Percentiles rank a stretch among this genome's conserved stretches.
Conservation (phyloP, 1,139 yeast species). For the Hyphopichia burtonii region DNA sequence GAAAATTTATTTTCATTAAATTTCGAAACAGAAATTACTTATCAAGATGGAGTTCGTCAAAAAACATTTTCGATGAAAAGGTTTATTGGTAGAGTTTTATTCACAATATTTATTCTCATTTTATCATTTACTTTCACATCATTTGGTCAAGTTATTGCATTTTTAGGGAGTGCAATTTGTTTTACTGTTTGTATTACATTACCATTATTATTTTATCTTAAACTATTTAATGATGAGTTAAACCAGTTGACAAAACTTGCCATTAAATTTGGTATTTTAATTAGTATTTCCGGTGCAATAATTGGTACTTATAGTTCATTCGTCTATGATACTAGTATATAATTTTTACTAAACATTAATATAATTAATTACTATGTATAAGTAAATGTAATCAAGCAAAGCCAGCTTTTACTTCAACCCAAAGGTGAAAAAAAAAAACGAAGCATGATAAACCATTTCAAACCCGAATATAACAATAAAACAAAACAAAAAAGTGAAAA, state of each 20-base stretch:
- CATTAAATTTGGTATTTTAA: conserved; percentile 45
- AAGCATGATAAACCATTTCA: no score
- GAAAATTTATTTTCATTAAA: conserved; percentile 23
- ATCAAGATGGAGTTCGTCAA: conserved; percentile 9
- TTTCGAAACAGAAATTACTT: conserved; percentile 4
- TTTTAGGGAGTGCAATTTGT: conserved; percentile 80
- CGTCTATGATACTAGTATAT: conserved; percentile 12
- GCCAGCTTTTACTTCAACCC: conserved; percentile 1
- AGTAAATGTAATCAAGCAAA: not conserved
- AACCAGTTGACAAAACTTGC: conserved; percentile 31
- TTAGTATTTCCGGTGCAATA: conserved; percentile 48
- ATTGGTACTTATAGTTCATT: conserved; percentile 46
- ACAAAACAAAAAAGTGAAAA: no score
- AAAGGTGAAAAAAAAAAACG: not conserved
- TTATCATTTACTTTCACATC: conserved; percentile 66
- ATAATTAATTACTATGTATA: not conserved
- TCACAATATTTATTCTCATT: conserved; percentile 21
- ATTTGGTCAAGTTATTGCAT: conserved; percentile 81
- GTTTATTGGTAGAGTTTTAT: conserved; percentile 24
- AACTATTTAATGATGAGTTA: conserved; percentile 51
- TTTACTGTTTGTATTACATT: conserved; percentile 76
- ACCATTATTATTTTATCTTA: conserved; percentile 71
- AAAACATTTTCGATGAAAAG: conserved; percentile 20
- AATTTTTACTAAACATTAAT: not conserved
- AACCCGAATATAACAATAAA: no score